Evolutionary conservation across 1,139 yeast genomes (phyloP), one percentile per base, ranked within the genome.

Genomic region (Yamadazyma kanchanaburiensis): DNA sequence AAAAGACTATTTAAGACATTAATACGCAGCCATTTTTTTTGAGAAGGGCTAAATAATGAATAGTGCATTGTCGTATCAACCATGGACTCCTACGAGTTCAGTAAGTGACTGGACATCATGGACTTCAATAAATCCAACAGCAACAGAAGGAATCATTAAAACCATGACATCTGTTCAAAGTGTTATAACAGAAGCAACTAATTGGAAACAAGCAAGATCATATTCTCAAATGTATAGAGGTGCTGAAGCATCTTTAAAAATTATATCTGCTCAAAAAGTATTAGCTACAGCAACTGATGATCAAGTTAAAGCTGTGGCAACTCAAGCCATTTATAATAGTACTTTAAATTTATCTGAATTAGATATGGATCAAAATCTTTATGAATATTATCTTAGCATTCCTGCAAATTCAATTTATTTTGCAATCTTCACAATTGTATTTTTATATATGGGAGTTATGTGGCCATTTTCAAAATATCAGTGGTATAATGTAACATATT

Each of bases 271-370:
- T 4, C 58, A 64, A 28, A 31, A 50, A 17, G 59, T 58, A 2
- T 40, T 62, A 25, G 70, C 70, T 16, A 64, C 71, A 1, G 71
- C 71, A 7, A 65, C 73, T 2, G 58, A 43, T 12, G 19, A 43
- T 5, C 33, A 39, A 6, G 55, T 45, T 1, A 38, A 47, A 33
- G 52, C 67, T 1, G 32, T 38, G 26, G 70, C 68, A 4, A 53
- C 66, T 6, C 48, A 58, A 30, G 60, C 49, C 4, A 53, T 63
- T 19, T 56, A 49, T 32, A 42, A 58, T 21, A 60, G 58, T 22
- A 53, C 69, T 6, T 46, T 61, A 28, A 64, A 64, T 37, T 49
- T 65, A 31, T 36, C 52, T 18, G 53, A 36, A 4, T 50, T 64
- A 35, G 55, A 46, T 3, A 30, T 41, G 37, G 64, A 57, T 18